These are phyloP conservation scores for Pseudozyma sp. DNA, from an alignment of 1,284 basidiomycete species.

Conservation along the genomic window DNA sequence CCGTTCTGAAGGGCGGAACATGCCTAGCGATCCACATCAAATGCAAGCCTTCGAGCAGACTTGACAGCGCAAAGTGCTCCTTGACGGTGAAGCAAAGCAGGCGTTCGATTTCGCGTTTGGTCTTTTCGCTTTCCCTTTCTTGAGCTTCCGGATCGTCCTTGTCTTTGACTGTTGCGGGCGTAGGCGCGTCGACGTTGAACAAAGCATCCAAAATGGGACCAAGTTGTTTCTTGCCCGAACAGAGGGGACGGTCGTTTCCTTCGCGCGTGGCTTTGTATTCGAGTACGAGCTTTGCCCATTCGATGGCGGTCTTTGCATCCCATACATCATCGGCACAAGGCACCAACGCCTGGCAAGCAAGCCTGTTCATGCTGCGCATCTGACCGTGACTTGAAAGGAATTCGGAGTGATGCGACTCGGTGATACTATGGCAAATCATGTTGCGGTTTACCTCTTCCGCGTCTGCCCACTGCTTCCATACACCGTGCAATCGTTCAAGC, in stretches of 20 bases:
- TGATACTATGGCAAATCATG: slow-evolving; percentile 42
- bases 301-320: slow-evolving; percentile 46
- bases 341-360: slow-evolving; percentile 39
- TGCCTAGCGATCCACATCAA: slow-evolving; percentile 39
- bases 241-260: slow-evolving; percentile 13
- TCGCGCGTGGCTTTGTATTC: slow-evolving; percentile 39
- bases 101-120: slow-evolving; percentile 14
- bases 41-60: slow-evolving; percentile 42
- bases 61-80: slow-evolving; percentile 42
- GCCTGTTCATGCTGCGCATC: slow-evolving; percentile 33
- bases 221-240: slow-evolving; percentile 35
- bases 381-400: slow-evolving; percentile 32
- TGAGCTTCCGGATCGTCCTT: neutral
- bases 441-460: slow-evolving; percentile 48
- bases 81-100: slow-evolving; percentile 38
- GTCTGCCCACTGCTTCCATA: slow-evolving; percentile 50
- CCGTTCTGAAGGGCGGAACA: slow-evolving; percentile 31
- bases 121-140: neutral
- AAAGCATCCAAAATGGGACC: slow-evolving; percentile 41
- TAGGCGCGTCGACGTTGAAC: slow-evolving; percentile 18
- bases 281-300: slow-evolving; percentile 42
- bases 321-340: slow-evolving; percentile 44
- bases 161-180: slow-evolving; percentile 2
- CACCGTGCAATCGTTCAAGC: slow-evolving; percentile 33
- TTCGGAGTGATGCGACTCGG: slow-evolving; percentile 48